Evolutionary conservation across 75 land plant genomes (phyloP).

Genomic region (Larix kaempferi): DNA sequence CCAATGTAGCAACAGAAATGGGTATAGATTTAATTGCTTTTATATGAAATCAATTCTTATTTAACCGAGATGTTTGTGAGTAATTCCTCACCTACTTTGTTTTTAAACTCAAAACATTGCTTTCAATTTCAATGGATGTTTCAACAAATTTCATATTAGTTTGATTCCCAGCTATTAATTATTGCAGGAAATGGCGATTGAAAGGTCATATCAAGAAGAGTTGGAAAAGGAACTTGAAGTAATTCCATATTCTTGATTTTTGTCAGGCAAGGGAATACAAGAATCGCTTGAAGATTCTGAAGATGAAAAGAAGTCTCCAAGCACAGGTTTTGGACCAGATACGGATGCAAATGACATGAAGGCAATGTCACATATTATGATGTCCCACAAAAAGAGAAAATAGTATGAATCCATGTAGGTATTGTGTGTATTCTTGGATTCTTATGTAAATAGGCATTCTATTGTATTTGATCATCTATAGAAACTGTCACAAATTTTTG

Average conservation of each 20-base stretch:
- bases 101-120: background rate
- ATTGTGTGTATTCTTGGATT: too few species aligned
- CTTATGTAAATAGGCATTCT: too few species aligned
- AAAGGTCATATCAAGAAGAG: conserved; percentile 65
- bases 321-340: background rate
- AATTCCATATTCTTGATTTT: conserved; percentile 33
- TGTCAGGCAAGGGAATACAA: conserved; percentile 16
- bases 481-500: too few species aligned
- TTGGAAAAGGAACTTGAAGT: conserved; percentile 69
- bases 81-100: background rate
- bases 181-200: conserved; percentile 44
- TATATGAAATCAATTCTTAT: background rate
- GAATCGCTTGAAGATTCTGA: conserved; percentile 19
- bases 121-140: background rate
- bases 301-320: conserved; percentile 12
- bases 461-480: too few species aligned
- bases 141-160: background rate
- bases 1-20: conserved; percentile 52
- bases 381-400: conserved; percentile 63
- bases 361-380: conserved; percentile 42
- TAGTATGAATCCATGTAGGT: conserved; percentile 80
- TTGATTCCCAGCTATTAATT: background rate
- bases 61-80: background rate
- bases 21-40: conserved; percentile 2
- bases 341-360: conserved; percentile 15